A percentile compares a stretch with the other conserved stretches of the same genome.
phyloP scores from a whole-genome alignment of 768 basidiomycete species.

The Chalciporus piperatus region DNA sequence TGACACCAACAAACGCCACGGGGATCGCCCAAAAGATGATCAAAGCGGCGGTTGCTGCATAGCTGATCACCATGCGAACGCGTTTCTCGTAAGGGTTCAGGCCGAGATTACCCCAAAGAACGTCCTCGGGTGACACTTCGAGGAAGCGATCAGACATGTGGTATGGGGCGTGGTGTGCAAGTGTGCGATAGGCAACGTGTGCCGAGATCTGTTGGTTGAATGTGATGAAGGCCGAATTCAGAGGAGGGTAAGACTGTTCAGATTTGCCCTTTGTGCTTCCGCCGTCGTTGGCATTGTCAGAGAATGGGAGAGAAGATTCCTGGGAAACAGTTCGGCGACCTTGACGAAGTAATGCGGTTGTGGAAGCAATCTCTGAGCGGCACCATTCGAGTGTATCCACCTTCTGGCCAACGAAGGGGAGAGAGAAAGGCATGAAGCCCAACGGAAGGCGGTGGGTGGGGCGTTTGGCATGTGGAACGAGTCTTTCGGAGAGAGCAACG shows the following conservation, averaged over 20 bases:
- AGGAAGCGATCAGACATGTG: slow-evolving; percentile 73
- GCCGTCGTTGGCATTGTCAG: slow-evolving; percentile 25
- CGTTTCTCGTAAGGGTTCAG: slow-evolving; percentile 88
- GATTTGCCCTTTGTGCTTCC: slow-evolving; percentile 7
- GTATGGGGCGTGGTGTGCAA: slow-evolving; percentile 81
- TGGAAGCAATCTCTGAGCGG: slow-evolving; percentile 63
- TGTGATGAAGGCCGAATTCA: slow-evolving; percentile 80
- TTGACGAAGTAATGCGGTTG: slow-evolving; percentile 51
- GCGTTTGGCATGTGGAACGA: slow-evolving; percentile 69
- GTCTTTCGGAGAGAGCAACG: slow-evolving; percentile 40
- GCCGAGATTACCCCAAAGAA: slow-evolving; percentile 88
- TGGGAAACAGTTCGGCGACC: slow-evolving; percentile 35
- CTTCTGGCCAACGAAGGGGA: slow-evolving; percentile 76
- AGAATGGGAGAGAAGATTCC: slow-evolving; percentile 12
- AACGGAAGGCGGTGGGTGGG: slow-evolving; percentile 72
- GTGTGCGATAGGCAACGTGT: slow-evolving; percentile 75
- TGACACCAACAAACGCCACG: slow-evolving; percentile 78
- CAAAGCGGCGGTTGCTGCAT: slow-evolving; percentile 71
- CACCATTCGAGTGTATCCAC: slow-evolving; percentile 95
- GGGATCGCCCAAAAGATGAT: slow-evolving; percentile 90
- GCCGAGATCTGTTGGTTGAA: slow-evolving; percentile 94
- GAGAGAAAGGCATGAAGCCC: slow-evolving; percentile 51
- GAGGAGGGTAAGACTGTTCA: slow-evolving; percentile 47
- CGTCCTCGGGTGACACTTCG: slow-evolving; percentile 84
- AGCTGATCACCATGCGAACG: slow-evolving; percentile 63